A percentile compares a stretch with the other conserved stretches of the same genome.
Conservation (phyloP, 441 rosid genomes). For the Gossypium lobatum region DNA sequence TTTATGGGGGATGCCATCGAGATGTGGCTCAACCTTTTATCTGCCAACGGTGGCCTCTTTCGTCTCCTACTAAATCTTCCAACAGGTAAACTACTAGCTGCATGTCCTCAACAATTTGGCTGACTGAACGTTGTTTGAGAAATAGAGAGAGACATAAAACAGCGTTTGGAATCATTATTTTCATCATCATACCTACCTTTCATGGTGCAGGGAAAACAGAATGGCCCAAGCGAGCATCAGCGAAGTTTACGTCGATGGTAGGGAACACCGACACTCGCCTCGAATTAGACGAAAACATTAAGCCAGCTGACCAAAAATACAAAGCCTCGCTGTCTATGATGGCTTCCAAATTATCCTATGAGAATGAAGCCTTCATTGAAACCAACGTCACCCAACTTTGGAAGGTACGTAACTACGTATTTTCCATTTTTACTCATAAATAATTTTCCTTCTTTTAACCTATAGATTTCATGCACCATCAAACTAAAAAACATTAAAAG, state of each 20-base stretch:
- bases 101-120: too few species aligned
- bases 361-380: conserved; percentile 38
- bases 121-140: too few species aligned
- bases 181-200: neutral
- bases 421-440: neutral
- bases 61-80: conserved; percentile 25
- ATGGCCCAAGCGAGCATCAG: conserved; percentile 37
- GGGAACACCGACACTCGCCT: conserved; percentile 44
- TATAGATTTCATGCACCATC: too few species aligned
- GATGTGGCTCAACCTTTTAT: conserved; percentile 46
- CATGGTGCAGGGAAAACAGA: conserved; percentile 29
- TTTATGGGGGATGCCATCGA: conserved; percentile 29
- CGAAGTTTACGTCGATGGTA: conserved; percentile 32
- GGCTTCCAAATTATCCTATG: conserved; percentile 74
- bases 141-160: too few species aligned
- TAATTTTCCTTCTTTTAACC: neutral
- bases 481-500: too few species aligned
- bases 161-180: too few species aligned
- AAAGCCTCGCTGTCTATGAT: conserved; percentile 47
- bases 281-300: conserved; percentile 31
- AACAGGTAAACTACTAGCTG: neutral
- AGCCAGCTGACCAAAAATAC: conserved; percentile 29
- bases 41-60: conserved; percentile 37
- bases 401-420: conserved; percentile 27
- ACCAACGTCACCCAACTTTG: conserved; percentile 36